phyloP scores from a whole-genome alignment of 2,329 filamentous ascomycete species.

The Pyricularia sp. region DNA sequence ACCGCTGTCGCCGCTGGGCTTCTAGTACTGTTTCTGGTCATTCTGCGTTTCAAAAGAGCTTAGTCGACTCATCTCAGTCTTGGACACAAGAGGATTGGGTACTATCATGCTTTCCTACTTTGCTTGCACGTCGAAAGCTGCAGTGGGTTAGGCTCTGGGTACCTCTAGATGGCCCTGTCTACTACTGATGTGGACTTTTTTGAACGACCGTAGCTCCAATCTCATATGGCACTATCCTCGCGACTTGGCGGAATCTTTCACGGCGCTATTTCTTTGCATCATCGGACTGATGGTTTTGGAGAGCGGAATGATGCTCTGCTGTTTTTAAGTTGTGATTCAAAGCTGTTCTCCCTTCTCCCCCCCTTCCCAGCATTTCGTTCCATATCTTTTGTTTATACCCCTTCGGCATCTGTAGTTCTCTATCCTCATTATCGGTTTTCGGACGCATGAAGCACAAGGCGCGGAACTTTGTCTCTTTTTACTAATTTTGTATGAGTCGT shows the following conservation, averaged over 20 bases:
- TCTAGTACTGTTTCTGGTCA: conserved; percentile 20
- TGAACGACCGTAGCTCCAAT: not conserved
- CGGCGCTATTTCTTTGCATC: not conserved
- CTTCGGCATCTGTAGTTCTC: conserved; percentile 3
- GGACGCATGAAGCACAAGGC: conserved; percentile 3
- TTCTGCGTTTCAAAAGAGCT: not conserved
- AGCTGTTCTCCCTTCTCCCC: conserved; percentile 5
- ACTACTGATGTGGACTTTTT: not conserved
- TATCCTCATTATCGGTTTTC: conserved; percentile 1
- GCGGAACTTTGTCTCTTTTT: conserved; percentile 5
- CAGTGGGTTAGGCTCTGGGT: not conserved
- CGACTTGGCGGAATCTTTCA: not conserved
- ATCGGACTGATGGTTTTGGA: not conserved
- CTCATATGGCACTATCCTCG: not conserved
- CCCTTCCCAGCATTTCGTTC: not conserved
- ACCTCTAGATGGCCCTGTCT: not conserved
- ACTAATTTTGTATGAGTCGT: conserved; percentile 6
- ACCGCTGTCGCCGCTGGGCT: conserved; percentile 49
- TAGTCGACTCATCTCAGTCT: not conserved
- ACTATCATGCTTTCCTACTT: not conserved
- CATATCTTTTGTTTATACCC: conserved; percentile 1
- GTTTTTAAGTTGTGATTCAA: not conserved
- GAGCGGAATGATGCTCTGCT: conserved; percentile 1
- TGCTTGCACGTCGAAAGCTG: not conserved
- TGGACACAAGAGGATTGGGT: not conserved